Evolutionary conservation across 2,329 filamentous ascomycete genomes (phyloP), one percentile per base, ranked within the genome.

Genomic region (Neurospora sp.): DNA sequence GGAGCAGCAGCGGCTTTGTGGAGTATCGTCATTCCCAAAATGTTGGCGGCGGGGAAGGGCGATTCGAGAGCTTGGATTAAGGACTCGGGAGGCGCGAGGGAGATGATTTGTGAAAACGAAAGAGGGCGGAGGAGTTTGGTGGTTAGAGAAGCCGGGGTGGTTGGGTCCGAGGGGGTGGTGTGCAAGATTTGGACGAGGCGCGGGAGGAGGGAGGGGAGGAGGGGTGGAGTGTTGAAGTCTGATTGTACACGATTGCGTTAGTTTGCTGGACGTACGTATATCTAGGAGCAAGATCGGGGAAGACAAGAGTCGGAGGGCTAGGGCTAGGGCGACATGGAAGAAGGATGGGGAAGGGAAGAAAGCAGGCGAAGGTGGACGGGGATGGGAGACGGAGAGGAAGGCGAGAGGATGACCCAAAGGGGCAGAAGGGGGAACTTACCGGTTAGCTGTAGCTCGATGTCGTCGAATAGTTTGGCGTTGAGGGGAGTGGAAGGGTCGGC

Each of bases 391-490:
- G 66, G 11, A 23, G 15, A 11, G 6, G 42, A 36, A 13, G 23
- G 10, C 2, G 17, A 9, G 36, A 68, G 9, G 46, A 23, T 38
- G 33, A 33, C 33, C 33, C 33, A 33, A 33, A 33, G 33, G 33
- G 7, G 1, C 33, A 33, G 33, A 33, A 52, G 28, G 38, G 36
- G 2, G 38, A 11, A 70, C 76, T 36, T 76, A 85, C 86, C 84
- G 58, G 82, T 88, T 17, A 90, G 79, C 75, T 89, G 86, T 4
- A 89, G 82, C 74, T 86, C 84, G 66, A 89, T 83, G 75, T 87
- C 79, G 75, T 89, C 87, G 71, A 90, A 85, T 2, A 89, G 80
- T 73, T 84, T 84, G 11, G 79, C 78, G 71, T 84, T 78, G 42
- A 86, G 79, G 0, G 80, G 76, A 1, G 81, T 76, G 0, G 79